Conservation (phyloP, 768 basidiomycete species). For the Amanita pallidorosea region DNA sequence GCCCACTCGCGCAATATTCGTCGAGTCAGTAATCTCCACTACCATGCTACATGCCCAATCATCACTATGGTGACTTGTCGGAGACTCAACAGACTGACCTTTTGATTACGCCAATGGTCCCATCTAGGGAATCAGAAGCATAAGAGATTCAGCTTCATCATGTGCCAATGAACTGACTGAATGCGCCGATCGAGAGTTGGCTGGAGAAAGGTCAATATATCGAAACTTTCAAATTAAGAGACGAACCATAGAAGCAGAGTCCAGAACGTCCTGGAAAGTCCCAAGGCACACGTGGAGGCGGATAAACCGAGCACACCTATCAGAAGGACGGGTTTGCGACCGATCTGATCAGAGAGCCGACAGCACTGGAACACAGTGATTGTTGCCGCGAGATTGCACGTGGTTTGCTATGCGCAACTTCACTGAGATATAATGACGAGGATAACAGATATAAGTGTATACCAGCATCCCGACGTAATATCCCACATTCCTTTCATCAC, state of each 20-base stretch:
- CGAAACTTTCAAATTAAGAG: neutral
- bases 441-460: too few species aligned
- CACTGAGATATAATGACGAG: too few species aligned
- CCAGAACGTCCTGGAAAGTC: slow-evolving; percentile 59
- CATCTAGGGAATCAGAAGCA: slow-evolving; percentile 20
- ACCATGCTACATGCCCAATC: slow-evolving; percentile 26
- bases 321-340: slow-evolving; percentile 67
- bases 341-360: slow-evolving; percentile 57
- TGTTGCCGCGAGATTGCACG: slow-evolving; percentile 70
- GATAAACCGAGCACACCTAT: slow-evolving; percentile 53
- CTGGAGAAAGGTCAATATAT: slow-evolving; percentile 18
- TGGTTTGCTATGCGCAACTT: slow-evolving; percentile 42
- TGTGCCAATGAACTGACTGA: slow-evolving; percentile 31
- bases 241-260: slow-evolving; percentile 42
- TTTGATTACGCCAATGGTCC: slow-evolving; percentile 61
- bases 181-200: slow-evolving; percentile 57
- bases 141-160: too few species aligned
- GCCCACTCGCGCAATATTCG: slow-evolving; percentile 36
- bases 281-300: slow-evolving; percentile 63
- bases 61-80: neutral
- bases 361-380: slow-evolving; percentile 67
- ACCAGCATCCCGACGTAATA: slow-evolving; percentile 54
- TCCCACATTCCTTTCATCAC: slow-evolving; percentile 31
- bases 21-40: slow-evolving; percentile 44
- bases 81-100: slow-evolving; percentile 14